Conservation (phyloP, 1,284 basidiomycete species). For the Ustilago esculenta region DNA sequence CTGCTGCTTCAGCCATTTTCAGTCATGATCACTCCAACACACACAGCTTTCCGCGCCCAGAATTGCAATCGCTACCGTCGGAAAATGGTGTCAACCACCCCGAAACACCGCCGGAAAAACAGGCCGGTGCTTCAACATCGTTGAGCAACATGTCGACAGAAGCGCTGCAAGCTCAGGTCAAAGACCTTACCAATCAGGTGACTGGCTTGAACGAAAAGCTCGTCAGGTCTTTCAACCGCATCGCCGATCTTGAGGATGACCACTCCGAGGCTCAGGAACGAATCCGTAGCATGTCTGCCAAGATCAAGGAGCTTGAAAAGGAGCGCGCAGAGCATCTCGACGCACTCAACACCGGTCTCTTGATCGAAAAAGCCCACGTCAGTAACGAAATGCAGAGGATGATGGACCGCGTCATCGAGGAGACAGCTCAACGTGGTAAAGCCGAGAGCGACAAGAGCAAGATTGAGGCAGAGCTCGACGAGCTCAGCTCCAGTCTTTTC, state of each 20-base stretch:
- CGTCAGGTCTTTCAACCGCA: constrained; percentile 87
- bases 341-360: constrained; percentile 75
- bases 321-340: constrained; percentile 69
- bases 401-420: constrained; percentile 92
- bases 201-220: constrained; percentile 90
- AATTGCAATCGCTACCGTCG: constrained; percentile 4
- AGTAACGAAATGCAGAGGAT: constrained; percentile 89
- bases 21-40: constrained; percentile 18
- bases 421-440: constrained; percentile 87
- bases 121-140: constrained; percentile 73
- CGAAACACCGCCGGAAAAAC: constrained; percentile 69
- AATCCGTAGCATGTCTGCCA: constrained; percentile 70
- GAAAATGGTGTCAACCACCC: constrained; percentile 6
- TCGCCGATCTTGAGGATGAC: constrained; percentile 92
- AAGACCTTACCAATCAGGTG: constrained; percentile 87
- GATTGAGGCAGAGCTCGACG: constrained; percentile 74
- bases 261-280: constrained; percentile 79
- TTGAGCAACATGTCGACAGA: constrained; percentile 63
- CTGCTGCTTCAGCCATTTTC: constrained; percentile 44
- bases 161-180: constrained; percentile 80
- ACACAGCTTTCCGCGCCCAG: constrained; percentile 11
- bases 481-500: constrained; percentile 80
- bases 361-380: constrained; percentile 90
- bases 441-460: constrained; percentile 79
- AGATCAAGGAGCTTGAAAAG: constrained; percentile 71